Base-by-base conservation (phyloP, 495 filamentous ascomycete genomes). In the Viridothelium virens region DNA sequence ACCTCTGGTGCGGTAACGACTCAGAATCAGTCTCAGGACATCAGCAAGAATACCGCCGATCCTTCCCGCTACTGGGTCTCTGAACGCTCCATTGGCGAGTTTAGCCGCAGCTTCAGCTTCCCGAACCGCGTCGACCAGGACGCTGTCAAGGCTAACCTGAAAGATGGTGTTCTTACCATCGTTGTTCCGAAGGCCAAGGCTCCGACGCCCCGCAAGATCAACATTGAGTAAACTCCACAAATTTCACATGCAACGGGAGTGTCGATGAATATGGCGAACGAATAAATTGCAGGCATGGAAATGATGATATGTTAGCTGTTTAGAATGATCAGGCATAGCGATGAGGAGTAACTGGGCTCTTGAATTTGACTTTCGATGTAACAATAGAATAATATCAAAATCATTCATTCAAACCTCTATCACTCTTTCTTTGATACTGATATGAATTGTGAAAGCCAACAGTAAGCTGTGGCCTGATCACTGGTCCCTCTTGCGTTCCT, bases 71-170 rank as follows among this genome's bases (percentile, higher is more conserved):
- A 87, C 80, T 94, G 90, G 91, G 82, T 88, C 53, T 82, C 82
- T 36, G 93, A 97, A 82, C 88, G 92, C 70, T 85, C 80, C 7
- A 78, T 91, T 63, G 93, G 92, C 69, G 81, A 89, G 63, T 97
- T 96, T 81, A 80, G 84, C 44, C 85, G 92, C 64, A 80, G 79
- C 36, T 96, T 97, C 81, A 83, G 73, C 64, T 96, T 97, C 82
- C 85, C 91, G 0, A 75, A 74, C 7, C 82, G 84, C 11, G 83
- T 96, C 41, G 86, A 96, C 74, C 86, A 91, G 69, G 89, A 96
- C 56, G 74, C 67, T 14, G 91, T 96, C 65, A 87, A 79, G 68
- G 93, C 92, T 12, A 84, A 76, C 62, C 73, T 93, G 71, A 88
- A 87, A 78, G 85, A 93, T 73, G 90, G 90, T 9, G 84, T 94